Evolutionary conservation across 306 rosid species (phyloP).

Genomic region (Rubus idaeus): DNA sequence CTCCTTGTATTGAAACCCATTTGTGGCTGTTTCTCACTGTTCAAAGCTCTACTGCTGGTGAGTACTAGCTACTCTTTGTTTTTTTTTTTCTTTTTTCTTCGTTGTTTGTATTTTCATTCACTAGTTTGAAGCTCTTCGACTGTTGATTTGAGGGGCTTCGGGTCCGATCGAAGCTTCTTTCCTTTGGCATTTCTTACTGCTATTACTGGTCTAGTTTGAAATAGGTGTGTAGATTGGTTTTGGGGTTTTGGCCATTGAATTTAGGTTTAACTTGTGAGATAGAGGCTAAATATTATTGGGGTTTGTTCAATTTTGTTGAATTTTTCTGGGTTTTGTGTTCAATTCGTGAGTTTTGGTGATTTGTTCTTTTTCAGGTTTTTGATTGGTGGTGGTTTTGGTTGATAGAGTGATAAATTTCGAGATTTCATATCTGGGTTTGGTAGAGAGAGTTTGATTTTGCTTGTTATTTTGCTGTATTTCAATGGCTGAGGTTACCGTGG

Average conservation of each 20-base stretch:
- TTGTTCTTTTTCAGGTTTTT: conserved; percentile 28
- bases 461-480: conserved; percentile 30
- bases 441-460: conserved; percentile 20
- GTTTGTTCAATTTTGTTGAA: conserved; percentile 19
- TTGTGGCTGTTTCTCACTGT: conserved; percentile 3
- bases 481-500: conserved; percentile 54
- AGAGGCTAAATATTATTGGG: conserved; percentile 15
- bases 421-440: conserved; percentile 28
- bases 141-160: conserved; percentile 44
- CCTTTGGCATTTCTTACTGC: conserved; percentile 23
- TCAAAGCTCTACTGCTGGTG: conserved; percentile 29
- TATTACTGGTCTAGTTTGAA: conserved; percentile 17
- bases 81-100: conserved; percentile 6
- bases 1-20: conserved; percentile 11
- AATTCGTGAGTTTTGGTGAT: conserved; percentile 25
- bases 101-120: conserved; percentile 13
- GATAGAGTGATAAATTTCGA: conserved; percentile 24
- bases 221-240: conserved; percentile 22
- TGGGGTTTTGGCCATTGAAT: conserved; percentile 30
- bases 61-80: conserved; percentile 24
- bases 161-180: conserved; percentile 46
- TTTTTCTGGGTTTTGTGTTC: conserved; percentile 25
- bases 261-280: conserved; percentile 5
- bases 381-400: conserved; percentile 20
- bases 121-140: conserved; percentile 37